Evolutionary conservation across 495 filamentous ascomycete genomes (phyloP).

Genomic region (Neurospora sp.): DNA sequence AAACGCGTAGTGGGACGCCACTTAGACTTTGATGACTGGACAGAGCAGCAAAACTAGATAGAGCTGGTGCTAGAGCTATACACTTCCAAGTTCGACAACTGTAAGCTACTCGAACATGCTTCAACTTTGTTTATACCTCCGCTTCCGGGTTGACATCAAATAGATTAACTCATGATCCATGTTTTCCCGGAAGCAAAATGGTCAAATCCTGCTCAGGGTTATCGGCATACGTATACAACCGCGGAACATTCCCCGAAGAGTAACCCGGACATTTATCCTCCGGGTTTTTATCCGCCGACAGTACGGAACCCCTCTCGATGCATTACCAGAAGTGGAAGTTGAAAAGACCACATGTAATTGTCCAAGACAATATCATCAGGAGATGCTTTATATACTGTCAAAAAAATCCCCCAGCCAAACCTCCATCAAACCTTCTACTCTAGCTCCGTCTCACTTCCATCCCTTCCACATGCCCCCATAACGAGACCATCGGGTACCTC

Average conservation of each 20-base stretch:
- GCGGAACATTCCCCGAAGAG: neutral
- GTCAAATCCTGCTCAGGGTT: neutral
- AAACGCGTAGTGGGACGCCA: neutral
- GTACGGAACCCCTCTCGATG: neutral
- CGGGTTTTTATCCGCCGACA: neutral
- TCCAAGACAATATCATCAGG: neutral
- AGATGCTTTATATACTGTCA: neutral
- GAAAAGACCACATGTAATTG: neutral
- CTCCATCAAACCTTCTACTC: neutral
- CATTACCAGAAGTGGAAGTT: neutral
- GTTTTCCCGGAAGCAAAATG: neutral
- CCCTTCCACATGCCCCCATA: neutral
- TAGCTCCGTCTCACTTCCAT: neutral
- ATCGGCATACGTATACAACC: neutral
- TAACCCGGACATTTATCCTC: neutral
- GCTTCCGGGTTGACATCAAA: rapidly evolving
- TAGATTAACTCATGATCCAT: neutral
- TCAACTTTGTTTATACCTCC: neutral
- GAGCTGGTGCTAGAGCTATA: neutral
- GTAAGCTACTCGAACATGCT: neutral
- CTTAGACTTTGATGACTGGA: neutral
- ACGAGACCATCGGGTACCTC: neutral
- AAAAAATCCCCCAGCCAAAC: neutral
- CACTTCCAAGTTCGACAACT: neutral
- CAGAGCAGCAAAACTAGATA: neutral